Conservation (phyloP, 805 yeast species). For the Nakazawaea pomicola region DNA sequence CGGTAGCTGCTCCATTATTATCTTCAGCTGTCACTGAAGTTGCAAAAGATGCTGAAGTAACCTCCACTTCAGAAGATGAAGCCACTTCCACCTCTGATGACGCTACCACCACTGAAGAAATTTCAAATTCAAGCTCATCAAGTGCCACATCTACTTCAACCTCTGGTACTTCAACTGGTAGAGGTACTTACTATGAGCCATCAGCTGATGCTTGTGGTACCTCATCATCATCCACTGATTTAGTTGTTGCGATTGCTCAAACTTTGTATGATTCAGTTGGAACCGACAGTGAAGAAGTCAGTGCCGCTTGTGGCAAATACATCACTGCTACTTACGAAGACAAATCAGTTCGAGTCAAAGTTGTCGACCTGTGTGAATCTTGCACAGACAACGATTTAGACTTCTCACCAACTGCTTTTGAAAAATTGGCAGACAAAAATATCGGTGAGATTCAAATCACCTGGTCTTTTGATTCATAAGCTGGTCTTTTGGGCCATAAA, state of each 20-base stretch:
- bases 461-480: constrained; percentile 30
- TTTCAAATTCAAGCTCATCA: constrained; percentile 4
- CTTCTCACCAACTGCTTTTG: constrained; percentile 57
- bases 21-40: not conserved
- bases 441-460: constrained; percentile 51
- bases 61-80: not conserved
- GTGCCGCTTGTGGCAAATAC: constrained; percentile 34
- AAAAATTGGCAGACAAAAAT: constrained; percentile 41
- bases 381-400: constrained; percentile 48
- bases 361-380: constrained; percentile 54
- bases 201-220: constrained; percentile 59
- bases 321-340: constrained; percentile 42
- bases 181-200: constrained; percentile 39
- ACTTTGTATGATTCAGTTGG: constrained; percentile 34
- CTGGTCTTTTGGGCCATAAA: not conserved
- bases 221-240: constrained; percentile 31
- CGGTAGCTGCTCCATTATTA: not conserved
- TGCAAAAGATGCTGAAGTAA: no score
- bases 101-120: not conserved
- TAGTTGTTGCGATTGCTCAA: constrained; percentile 52
- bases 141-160: constrained; percentile 16
- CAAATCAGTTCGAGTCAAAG: constrained; percentile 50
- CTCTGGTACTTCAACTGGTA: constrained; percentile 22
- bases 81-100: not conserved
- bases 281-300: constrained; percentile 29